Evolutionary conservation across 2,329 filamentous ascomycete genomes (phyloP), one percentile per base, ranked within the genome.

Genomic region (Passalora sequoiae): DNA sequence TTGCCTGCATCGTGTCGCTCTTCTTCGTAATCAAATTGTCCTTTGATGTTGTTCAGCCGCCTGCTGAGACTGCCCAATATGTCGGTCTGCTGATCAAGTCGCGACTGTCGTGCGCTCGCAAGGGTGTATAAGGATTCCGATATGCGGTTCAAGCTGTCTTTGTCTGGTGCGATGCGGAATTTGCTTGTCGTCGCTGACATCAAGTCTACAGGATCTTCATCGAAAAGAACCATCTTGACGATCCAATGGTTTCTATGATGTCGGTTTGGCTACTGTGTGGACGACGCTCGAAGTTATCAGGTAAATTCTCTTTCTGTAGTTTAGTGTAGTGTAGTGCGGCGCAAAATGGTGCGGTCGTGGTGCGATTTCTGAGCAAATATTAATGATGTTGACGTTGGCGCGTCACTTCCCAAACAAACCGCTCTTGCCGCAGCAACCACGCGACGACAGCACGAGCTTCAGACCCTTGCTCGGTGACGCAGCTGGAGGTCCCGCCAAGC

Each of bases 121-220:
- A 98, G 81, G 0, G 86, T 86, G 6, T 81, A 78, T 40, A 96
- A 77, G 1, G 87, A 91, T 64, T 89, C 86, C 65, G 81, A 80
- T 63, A 97, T 84, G 62, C 92, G 88, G 15, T 83, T 74, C 15
- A 97, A 79, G 16, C 86, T 86, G 54, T 81, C 74, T 62, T 89
- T 92, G 74, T 98, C 92, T 8, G 87, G 87, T 15, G 79, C 75
- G 60, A 91, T 94, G 72, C 94, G 92, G 80, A 98, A 98, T 75
- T 96, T 95, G 59, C 82, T 77, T 60, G 94, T 84, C 30, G 89
- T 95, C 70, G 94, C 85, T 63, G 83, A 78, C 70, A 98, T 94
- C 62, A 96, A 84, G 32, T 83, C 84, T 32, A 86, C 86, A 54
- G 89, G 91, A 66, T 92, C 86, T 71, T 96, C 89, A 69, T 94